These are phyloP conservation scores for Pseudogymnoascus sp. DNA, from an alignment of 2,329 filamentous ascomycete species.

Conservation along the genomic window DNA sequence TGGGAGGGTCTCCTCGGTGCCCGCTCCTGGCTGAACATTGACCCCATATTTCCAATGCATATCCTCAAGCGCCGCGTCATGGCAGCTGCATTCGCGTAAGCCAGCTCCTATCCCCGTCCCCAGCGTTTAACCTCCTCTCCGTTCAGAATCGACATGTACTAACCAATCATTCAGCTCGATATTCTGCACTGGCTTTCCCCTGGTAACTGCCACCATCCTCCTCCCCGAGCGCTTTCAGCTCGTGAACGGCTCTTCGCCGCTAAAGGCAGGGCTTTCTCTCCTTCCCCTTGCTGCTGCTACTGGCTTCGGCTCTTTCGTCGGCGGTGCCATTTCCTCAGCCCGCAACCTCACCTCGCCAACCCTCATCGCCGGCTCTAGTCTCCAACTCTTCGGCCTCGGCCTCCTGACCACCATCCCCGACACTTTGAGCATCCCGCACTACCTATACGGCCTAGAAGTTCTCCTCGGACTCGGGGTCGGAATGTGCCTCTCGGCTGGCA, in stretches of 20 bases:
- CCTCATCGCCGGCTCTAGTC: neutral
- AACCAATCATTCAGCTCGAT: neutral
- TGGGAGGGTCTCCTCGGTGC: neutral
- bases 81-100: slow-evolving; percentile 9
- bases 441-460: slow-evolving; percentile 8
- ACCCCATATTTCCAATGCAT: slow-evolving; percentile 3
- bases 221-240: slow-evolving; percentile 13
- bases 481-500: slow-evolving; percentile 10
- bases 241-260: slow-evolving; percentile 2
- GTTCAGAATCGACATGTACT: neutral
- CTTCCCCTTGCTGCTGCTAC: slow-evolving; percentile 10
- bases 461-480: slow-evolving; percentile 13
- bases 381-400: slow-evolving; percentile 11
- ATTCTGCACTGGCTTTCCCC: slow-evolving; percentile 7
- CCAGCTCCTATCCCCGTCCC: neutral
- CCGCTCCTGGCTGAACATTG: neutral
- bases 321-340: slow-evolving; percentile 1
- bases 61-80: slow-evolving; percentile 10
- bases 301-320: slow-evolving; percentile 11
- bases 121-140: neutral
- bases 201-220: slow-evolving; percentile 9
- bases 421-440: neutral
- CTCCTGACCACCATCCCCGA: slow-evolving; percentile 11
- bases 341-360: slow-evolving; percentile 11
- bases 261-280: slow-evolving; percentile 10